Evolutionary conservation across 139 green algal species (phyloP).

Genomic region (Nannochloris sp.): DNA sequence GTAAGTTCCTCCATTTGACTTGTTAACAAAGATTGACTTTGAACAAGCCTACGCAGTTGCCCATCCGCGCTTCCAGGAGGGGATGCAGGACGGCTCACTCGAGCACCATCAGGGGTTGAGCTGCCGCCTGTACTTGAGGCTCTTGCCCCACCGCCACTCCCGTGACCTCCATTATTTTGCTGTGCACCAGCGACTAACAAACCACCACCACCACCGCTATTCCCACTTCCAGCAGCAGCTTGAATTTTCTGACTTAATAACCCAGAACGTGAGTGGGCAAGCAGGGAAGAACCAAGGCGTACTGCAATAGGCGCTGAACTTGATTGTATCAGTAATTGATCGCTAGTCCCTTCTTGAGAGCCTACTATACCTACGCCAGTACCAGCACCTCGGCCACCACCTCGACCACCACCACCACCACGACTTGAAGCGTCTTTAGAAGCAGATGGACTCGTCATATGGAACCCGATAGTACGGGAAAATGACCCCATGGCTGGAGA

Average conservation of each 20-base stretch:
- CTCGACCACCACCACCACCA: no score
- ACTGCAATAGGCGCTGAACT: neutral
- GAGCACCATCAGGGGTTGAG: neutral
- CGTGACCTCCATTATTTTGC: no score
- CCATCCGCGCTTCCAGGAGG: neutral
- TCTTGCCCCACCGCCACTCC: no score
- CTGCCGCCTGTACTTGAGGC: neutral
- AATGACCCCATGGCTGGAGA: conserved; percentile 9
- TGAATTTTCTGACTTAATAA: conserved; percentile 1
- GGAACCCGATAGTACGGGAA: conserved; percentile 24
- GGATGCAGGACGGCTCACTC: neutral
- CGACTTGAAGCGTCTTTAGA: no score
- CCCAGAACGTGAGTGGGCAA: neutral
- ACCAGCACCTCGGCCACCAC: no score
- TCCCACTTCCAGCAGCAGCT: neutral
- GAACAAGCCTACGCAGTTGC: conserved; percentile 1
- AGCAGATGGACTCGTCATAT: conserved; percentile 8
- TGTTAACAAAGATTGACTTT: conserved; percentile 22
- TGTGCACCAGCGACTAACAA: no score
- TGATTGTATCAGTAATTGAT: neutral
- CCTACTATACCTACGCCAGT: no score
- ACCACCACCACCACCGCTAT: neutral
- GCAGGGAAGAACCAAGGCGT: neutral
- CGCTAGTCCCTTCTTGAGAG: no score
- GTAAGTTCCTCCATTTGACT: conserved; percentile 28